Conservation (phyloP, 768 basidiomycete genomes). For the Tephrocybe sp. region DNA sequence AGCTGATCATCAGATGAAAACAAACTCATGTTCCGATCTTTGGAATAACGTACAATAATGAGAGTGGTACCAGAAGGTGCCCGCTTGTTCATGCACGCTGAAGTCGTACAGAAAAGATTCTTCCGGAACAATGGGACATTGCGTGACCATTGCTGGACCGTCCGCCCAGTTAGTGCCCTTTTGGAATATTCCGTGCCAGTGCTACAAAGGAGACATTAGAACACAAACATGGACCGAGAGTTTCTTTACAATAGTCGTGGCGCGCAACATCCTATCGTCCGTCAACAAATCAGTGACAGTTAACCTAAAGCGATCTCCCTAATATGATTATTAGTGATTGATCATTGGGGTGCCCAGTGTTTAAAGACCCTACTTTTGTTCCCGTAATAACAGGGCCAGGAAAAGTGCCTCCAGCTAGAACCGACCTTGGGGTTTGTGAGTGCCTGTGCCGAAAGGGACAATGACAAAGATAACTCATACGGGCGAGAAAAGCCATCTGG, state of each 20-base stretch:
- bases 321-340: no score
- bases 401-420: not conserved
- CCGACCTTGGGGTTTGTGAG: no score
- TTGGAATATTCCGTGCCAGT: constrained; percentile 8
- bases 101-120: constrained; percentile 4
- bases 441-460: no score
- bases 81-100: not conserved
- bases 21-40: not conserved
- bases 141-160: constrained; percentile 3
- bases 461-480: no score
- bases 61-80: constrained; percentile 8
- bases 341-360: no score
- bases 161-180: constrained; percentile 5
- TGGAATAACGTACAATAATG: constrained; percentile 2
- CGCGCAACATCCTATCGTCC: not conserved
- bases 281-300: not conserved
- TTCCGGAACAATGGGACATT: constrained; percentile 7
- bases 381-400: not conserved
- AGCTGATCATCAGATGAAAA: not conserved
- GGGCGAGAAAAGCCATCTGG: no score
- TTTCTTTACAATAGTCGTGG: not conserved
- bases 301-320: not conserved
- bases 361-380: not conserved
- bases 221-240: no score
- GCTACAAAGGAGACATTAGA: constrained; percentile 1